phyloP scores from a whole-genome alignment of 345 rosid genomes.

The Eucalyptus victrix region DNA sequence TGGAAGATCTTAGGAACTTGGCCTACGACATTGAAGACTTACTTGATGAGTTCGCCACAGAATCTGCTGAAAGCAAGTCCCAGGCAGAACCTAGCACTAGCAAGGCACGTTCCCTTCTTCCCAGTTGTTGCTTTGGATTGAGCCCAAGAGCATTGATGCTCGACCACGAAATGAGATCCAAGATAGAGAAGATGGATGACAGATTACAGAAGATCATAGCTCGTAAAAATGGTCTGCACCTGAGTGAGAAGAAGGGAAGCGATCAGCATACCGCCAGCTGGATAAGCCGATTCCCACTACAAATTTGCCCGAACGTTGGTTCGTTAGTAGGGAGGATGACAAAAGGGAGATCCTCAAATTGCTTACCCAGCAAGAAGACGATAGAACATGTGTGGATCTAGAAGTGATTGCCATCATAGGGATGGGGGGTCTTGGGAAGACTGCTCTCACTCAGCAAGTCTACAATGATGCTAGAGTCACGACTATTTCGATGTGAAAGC shows the following conservation, averaged over 20 bases:
- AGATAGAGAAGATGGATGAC: background rate
- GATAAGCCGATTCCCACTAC: background rate
- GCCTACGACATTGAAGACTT: background rate
- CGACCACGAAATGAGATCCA: background rate
- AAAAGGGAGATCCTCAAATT: background rate
- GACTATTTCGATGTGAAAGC: no score
- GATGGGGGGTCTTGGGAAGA: background rate
- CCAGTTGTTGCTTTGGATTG: background rate
- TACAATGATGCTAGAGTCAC: no score
- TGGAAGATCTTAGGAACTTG: background rate
- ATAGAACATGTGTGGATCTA: rapidly evolving
- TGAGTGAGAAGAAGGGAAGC: background rate
- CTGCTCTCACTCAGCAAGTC: no score
- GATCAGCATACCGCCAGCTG: rapidly evolving
- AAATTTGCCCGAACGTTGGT: rapidly evolving
- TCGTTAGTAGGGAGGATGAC: background rate
- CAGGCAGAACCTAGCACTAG: background rate
- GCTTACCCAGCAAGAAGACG: rapidly evolving
- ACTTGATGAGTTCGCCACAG: background rate
- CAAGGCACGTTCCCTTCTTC: background rate
- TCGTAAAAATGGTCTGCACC: background rate
- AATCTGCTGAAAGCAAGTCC: background rate
- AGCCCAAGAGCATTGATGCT: background rate
- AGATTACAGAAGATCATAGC: background rate
- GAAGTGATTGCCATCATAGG: background rate